Percentiles rank a stretch among this genome's conserved stretches.
phyloP scores from a whole-genome alignment of 805 yeast genomes.

The Ogataea nitratoaversa region DNA sequence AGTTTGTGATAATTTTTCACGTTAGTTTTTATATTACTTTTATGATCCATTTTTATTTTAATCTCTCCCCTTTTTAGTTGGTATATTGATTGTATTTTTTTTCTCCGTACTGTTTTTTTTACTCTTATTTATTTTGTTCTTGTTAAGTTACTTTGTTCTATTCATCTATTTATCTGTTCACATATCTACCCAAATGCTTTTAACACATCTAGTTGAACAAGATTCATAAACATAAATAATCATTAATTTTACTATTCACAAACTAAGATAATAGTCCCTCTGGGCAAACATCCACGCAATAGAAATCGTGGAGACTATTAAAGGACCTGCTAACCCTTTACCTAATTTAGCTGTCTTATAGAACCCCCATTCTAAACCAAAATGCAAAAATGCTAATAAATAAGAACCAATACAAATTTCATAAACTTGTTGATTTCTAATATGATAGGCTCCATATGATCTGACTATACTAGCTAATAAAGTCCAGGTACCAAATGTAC shows the following conservation, averaged over 20 bases:
- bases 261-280: slow-evolving; percentile 52
- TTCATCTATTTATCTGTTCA: no score
- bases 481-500: slow-evolving; percentile 99
- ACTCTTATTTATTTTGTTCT: no score
- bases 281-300: slow-evolving; percentile 77
- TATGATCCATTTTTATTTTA: no score
- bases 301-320: slow-evolving; percentile 71
- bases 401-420: slow-evolving; percentile 78
- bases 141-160: no score
- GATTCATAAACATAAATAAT: no score
- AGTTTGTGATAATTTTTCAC: no score
- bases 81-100: no score
- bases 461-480: slow-evolving; percentile 79
- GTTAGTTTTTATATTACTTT: no score
- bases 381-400: slow-evolving; percentile 79
- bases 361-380: slow-evolving; percentile 74
- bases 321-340: slow-evolving; percentile 85
- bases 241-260: not conserved
- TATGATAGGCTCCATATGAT: slow-evolving; percentile 78
- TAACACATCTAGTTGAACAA: no score
- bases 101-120: no score
- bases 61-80: no score
- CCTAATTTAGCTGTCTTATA: slow-evolving; percentile 80
- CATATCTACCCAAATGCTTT: no score
- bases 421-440: slow-evolving; percentile 65